Evolutionary conservation across 148 eudicot species (phyloP).

Genomic region (Mesembryanthemum crystallinum): DNA sequence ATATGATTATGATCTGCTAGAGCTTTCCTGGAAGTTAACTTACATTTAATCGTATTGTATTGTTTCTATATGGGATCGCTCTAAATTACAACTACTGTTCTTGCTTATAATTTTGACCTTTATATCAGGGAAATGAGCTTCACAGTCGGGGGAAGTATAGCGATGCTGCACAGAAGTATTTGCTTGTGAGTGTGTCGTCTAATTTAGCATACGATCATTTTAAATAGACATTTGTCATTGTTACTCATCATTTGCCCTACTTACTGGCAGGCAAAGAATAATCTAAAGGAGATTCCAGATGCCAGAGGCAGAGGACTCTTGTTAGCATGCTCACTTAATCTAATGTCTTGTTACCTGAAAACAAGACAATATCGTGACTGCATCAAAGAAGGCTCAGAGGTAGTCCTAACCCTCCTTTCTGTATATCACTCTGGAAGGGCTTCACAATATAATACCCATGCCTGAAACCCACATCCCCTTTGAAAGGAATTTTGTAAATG

Average conservation of each 20-base stretch:
- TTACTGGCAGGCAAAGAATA: slow-evolving; percentile 72
- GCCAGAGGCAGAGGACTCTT: slow-evolving; percentile 52
- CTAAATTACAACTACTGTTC: neutral
- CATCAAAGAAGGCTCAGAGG: slow-evolving; percentile 86
- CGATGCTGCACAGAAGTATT: slow-evolving; percentile 77
- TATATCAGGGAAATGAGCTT: slow-evolving; percentile 76
- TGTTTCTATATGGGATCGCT: neutral
- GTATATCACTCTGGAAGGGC: neutral
- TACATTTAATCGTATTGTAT: neutral
- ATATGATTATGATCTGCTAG: neutral
- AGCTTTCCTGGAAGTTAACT: neutral
- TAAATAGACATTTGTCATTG: neutral
- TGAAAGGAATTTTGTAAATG: neutral
- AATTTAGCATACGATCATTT: slow-evolving; percentile 4
- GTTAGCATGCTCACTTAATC: slow-evolving; percentile 84
- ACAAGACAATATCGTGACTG: slow-evolving; percentile 76
- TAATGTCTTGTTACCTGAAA: slow-evolving; percentile 97
- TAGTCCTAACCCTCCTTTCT: slow-evolving; percentile 20
- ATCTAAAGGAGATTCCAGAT: slow-evolving; percentile 57
- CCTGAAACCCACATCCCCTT: neutral
- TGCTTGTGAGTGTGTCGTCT: slow-evolving; percentile 56
- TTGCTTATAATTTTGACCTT: slow-evolving; percentile 19
- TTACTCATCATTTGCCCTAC: slow-evolving; percentile 9
- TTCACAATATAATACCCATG: neutral
- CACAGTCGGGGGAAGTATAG: slow-evolving; percentile 76